Evolutionary conservation across 2,329 filamentous ascomycete genomes (phyloP).

Genomic region (Ascochyta viciae-villosae): DNA sequence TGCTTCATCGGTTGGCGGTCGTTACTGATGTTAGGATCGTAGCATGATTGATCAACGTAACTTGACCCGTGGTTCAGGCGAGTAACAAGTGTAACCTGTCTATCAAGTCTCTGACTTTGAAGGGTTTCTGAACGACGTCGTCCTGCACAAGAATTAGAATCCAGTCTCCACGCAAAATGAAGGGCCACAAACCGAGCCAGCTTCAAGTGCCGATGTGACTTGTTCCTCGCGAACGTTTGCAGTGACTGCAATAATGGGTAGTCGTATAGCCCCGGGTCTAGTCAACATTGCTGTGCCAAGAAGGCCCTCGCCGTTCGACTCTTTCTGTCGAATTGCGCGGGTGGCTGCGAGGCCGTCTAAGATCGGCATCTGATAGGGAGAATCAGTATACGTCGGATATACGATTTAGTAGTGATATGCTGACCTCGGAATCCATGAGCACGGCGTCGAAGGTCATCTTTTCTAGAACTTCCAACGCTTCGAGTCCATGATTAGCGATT

Average conservation of each 20-base stretch:
- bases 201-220: neutral
- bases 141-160: slow-evolving; percentile 15
- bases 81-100: slow-evolving; percentile 28
- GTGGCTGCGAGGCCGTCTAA: slow-evolving; percentile 35
- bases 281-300: slow-evolving; percentile 27
- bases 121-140: slow-evolving; percentile 45
- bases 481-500: slow-evolving; percentile 46
- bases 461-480: slow-evolving; percentile 44
- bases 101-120: slow-evolving; percentile 43
- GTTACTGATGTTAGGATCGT: no score
- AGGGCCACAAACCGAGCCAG: neutral
- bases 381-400: no score
- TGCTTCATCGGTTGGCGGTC: no score
- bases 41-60: no score
- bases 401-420: neutral
- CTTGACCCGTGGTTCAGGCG: neutral
- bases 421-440: slow-evolving; percentile 56
- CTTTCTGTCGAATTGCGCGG: slow-evolving; percentile 27
- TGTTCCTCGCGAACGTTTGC: slow-evolving; percentile 30
- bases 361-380: slow-evolving; percentile 29
- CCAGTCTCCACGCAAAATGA: fast-evolving
- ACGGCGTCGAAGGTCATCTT: slow-evolving; percentile 39
- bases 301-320: neutral
- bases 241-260: slow-evolving; percentile 37
- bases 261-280: slow-evolving; percentile 18